These are phyloP conservation scores for Quercus tomentella DNA, from an alignment of 331 rosid genomes.

Conservation along the genomic window DNA sequence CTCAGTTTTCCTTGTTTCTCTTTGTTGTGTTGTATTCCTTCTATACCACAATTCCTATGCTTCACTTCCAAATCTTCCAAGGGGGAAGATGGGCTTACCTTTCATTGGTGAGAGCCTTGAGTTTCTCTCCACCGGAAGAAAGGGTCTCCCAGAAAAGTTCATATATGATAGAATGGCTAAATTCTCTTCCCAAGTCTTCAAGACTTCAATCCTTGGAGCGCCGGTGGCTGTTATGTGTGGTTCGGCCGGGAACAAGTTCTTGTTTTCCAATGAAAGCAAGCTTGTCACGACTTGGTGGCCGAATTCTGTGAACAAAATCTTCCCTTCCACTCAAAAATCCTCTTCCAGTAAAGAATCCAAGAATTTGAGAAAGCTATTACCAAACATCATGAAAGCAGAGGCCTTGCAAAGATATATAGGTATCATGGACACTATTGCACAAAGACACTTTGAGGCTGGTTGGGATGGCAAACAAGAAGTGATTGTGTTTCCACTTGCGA, in stretches of 20 bases:
- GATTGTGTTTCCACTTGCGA: conserved; percentile 27
- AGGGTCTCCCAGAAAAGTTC: conserved; percentile 26
- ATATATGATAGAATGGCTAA: conserved; percentile 28
- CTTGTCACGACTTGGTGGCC: conserved; percentile 49
- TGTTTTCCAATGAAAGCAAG: conserved; percentile 55
- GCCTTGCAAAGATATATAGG: conserved; percentile 38
- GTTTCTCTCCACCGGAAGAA: conserved; percentile 6
- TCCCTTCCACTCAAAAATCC: conserved; percentile 24
- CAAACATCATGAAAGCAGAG: conserved; percentile 40
- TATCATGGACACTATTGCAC: conserved; percentile 66
- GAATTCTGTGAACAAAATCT: conserved; percentile 25
- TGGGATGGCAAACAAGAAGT: conserved; percentile 52
- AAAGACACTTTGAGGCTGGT: conserved; percentile 39
- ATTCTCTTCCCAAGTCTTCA: conserved; percentile 35
- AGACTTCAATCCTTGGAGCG: conserved; percentile 39
- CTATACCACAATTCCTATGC: background rate
- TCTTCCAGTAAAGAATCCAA: conserved; percentile 41
- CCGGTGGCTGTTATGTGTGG: conserved; percentile 26
- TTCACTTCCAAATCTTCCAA: conserved; percentile 25
- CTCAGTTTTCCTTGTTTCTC: background rate
- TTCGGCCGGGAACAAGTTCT: conserved; percentile 33
- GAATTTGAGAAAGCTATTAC: conserved; percentile 29
- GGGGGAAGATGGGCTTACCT: conserved; percentile 41
- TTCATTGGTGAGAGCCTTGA: conserved; percentile 40
- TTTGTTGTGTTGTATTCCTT: background rate